phyloP scores from a whole-genome alignment of 164 flowering plant species.

The Magnolia changhungtana region DNA sequence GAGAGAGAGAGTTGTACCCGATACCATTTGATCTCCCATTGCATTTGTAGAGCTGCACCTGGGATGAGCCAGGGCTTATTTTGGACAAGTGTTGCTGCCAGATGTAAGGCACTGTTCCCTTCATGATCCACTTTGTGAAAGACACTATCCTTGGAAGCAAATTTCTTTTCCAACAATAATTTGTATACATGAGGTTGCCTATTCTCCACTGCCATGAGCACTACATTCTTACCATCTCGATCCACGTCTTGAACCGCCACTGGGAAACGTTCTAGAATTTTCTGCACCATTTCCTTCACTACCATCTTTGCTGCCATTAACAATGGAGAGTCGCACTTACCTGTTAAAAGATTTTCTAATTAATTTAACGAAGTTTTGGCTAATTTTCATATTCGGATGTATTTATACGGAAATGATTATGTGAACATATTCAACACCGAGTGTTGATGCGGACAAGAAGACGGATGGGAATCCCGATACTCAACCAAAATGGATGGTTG shows the following conservation, averaged over 20 bases:
- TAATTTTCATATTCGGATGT: too few species aligned
- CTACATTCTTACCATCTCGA: constrained; percentile 30
- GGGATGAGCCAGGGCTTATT: constrained; percentile 39
- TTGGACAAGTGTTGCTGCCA: constrained; percentile 30
- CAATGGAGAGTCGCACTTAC: constrained; percentile 26
- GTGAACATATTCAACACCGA: too few species aligned
- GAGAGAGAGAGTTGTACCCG: constrained; percentile 27
- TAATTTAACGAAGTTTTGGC: too few species aligned
- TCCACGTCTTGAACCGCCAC: constrained; percentile 36
- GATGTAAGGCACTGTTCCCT: constrained; percentile 39
- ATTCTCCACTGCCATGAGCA: constrained; percentile 41
- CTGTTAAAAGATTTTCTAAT: not conserved
- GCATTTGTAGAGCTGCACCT: constrained; percentile 47
- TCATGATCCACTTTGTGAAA: constrained; percentile 25
- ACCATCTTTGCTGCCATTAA: constrained; percentile 43
- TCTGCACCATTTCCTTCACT: constrained; percentile 35
- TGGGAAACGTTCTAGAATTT: constrained; percentile 27
- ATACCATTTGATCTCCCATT: constrained; percentile 51
- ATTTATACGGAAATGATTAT: too few species aligned
- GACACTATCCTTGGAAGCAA: not conserved
- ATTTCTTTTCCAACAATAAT: constrained; percentile 5
- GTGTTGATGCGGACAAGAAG: too few species aligned
- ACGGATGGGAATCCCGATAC: too few species aligned
- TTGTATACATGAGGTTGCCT: constrained; percentile 38
- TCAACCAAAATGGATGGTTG: too few species aligned